These are phyloP conservation scores for Colletotrichum australisinense DNA, from an alignment of 2,329 filamentous ascomycete genomes.

Conservation along the genomic window DNA sequence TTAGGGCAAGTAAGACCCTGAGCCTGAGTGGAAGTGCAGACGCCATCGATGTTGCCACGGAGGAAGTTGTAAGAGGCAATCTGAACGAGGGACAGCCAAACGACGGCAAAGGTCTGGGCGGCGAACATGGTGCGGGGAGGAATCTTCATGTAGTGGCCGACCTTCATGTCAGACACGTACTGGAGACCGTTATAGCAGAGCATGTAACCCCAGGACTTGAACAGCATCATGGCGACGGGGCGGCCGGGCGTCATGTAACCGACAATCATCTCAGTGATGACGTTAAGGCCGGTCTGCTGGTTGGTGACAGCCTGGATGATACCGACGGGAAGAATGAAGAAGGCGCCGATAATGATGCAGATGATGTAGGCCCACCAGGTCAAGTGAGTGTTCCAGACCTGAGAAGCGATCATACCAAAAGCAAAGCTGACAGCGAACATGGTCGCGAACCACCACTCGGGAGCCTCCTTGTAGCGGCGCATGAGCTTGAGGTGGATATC, in stretches of 20 bases:
- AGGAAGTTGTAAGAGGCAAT: constrained; percentile 52
- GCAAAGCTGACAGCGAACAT: constrained; percentile 62
- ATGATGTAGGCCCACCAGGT: constrained; percentile 57
- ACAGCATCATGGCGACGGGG: constrained; percentile 62
- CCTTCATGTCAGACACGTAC: constrained; percentile 61
- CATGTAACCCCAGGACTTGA: constrained; percentile 61
- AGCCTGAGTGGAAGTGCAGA: constrained; percentile 61
- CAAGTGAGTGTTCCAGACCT: constrained; percentile 53
- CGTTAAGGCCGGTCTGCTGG: constrained; percentile 59
- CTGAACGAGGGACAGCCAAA: constrained; percentile 52
- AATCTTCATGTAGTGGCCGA: constrained; percentile 66
- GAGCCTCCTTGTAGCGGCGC: constrained; percentile 65
- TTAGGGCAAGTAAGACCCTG: constrained; percentile 68
- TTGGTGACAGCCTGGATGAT: constrained; percentile 62
- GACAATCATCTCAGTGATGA: constrained; percentile 60
- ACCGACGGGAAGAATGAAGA: constrained; percentile 56
- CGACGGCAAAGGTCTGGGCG: constrained; percentile 55
- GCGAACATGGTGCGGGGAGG: constrained; percentile 62
- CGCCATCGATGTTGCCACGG: constrained; percentile 60
- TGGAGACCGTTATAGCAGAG: constrained; percentile 58
- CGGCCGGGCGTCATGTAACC: constrained; percentile 61
- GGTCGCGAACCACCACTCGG: constrained; percentile 66
- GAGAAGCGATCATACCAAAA: constrained; percentile 53
- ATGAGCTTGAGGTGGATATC: constrained; percentile 68
- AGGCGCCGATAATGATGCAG: constrained; percentile 52